phyloP scores from a whole-genome alignment of 2,329 filamentous ascomycete genomes.

The Fusarium concolor region DNA sequence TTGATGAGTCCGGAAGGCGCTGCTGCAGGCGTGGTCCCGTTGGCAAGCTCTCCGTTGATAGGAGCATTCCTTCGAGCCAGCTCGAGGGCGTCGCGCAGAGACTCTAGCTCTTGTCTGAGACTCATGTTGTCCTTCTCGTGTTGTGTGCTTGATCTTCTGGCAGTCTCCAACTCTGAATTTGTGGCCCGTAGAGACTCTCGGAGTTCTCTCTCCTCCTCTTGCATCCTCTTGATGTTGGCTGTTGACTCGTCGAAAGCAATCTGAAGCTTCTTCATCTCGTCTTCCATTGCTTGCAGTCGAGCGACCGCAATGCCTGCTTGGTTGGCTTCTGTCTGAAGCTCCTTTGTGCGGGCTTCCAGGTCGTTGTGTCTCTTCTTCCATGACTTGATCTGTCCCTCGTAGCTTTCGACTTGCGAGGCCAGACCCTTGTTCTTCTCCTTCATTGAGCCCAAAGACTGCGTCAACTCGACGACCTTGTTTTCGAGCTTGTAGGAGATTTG shows the following conservation, averaged over 20 bases:
- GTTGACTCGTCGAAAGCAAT: constrained; percentile 90
- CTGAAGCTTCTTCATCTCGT: constrained; percentile 94
- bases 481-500: constrained; percentile 99
- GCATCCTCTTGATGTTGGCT: constrained; percentile 89
- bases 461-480: constrained; percentile 99
- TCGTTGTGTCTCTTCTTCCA: constrained; percentile 94
- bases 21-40: constrained; percentile 56
- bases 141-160: constrained; percentile 78
- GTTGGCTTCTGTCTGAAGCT: constrained; percentile 95
- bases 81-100: constrained; percentile 93
- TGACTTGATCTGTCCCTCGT: constrained; percentile 94
- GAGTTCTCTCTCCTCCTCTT: constrained; percentile 90
- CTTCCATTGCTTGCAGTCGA: constrained; percentile 89
- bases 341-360: constrained; percentile 89
- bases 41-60: constrained; percentile 70
- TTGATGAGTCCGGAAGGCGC: constrained; percentile 88
- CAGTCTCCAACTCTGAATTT: constrained; percentile 82
- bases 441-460: constrained; percentile 90
- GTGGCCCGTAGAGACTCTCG: constrained; percentile 84
- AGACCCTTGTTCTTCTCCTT: constrained; percentile 95
- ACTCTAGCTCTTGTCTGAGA: constrained; percentile 86
- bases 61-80: constrained; percentile 82
- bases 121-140: constrained; percentile 88
- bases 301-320: constrained; percentile 96
- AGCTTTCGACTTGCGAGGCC: constrained; percentile 89